Conservation (phyloP, 73 alveolate genomes). For the Durusdinium trenchii region DNA sequence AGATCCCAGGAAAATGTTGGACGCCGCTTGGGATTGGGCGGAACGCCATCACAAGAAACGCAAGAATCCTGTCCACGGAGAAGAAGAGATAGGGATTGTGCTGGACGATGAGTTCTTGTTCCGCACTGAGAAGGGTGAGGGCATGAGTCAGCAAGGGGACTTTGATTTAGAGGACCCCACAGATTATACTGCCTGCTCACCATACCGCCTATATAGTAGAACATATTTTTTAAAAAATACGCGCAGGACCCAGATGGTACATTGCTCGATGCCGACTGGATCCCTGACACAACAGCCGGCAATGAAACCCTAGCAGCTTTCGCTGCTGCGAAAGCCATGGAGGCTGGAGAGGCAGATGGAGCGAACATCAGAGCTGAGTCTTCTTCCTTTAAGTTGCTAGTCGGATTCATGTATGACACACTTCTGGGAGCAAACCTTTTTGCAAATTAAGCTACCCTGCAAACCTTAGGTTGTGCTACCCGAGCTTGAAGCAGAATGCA, state of each 20-base stretch:
- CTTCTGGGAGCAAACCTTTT: too few species aligned
- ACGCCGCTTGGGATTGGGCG: slow-evolving; percentile 6
- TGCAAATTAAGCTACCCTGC: too few species aligned
- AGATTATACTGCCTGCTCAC: neutral
- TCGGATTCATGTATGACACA: neutral
- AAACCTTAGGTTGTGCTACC: slow-evolving; percentile 1
- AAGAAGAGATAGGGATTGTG: neutral
- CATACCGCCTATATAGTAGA: too few species aligned
- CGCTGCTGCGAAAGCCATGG: neutral
- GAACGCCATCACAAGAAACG: neutral
- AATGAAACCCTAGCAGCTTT: neutral
- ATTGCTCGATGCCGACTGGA: neutral
- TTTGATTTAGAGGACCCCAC: neutral
- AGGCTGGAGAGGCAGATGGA: too few species aligned
- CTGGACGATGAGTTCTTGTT: neutral
- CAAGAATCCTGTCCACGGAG: neutral
- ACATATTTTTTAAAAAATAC: neutral
- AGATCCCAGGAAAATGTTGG: neutral
- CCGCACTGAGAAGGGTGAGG: neutral
- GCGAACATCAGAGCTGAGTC: too few species aligned
- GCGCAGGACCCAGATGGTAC: neutral
- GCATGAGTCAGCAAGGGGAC: neutral
- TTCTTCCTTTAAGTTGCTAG: neutral
- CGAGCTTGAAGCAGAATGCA: neutral
- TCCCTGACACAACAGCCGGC: neutral